Conservation (phyloP, 179 eudicot genomes). For the Silene vulgaris region DNA sequence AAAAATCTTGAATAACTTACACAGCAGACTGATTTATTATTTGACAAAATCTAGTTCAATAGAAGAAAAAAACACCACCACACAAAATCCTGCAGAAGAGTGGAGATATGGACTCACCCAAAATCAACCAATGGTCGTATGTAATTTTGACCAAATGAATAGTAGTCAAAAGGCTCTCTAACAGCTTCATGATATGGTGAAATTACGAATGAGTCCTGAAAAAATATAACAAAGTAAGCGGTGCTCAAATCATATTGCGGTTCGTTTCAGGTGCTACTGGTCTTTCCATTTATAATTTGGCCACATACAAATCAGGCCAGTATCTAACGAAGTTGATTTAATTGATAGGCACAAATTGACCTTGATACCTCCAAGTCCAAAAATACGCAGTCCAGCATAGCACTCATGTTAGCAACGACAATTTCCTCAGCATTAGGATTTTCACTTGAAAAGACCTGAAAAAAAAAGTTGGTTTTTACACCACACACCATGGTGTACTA, state of each 20-base stretch:
- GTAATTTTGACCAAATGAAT: conserved; percentile 76
- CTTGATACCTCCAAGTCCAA: conserved; percentile 71
- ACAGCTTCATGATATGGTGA: conserved; percentile 79
- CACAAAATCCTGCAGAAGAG: conserved; percentile 11
- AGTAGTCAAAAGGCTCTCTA: conserved; percentile 87
- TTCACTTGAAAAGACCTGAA: conserved; percentile 78
- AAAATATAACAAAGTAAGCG: conserved; percentile 24
- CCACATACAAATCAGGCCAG: neutral
- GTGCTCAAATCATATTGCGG: neutral
- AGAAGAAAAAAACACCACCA: neutral
- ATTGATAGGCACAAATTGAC: conserved; percentile 20
- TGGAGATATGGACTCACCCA: conserved; percentile 45
- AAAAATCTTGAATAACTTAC: neutral
- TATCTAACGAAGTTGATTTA: conserved; percentile 16
- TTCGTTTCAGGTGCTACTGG: neutral
- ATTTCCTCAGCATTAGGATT: conserved; percentile 62
- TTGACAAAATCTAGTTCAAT: neutral
- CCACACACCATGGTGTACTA: neutral
- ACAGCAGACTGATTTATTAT: neutral
- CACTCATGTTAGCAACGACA: conserved; percentile 77
- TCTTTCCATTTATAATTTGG: neutral
- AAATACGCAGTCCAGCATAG: conserved; percentile 62
- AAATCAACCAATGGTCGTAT: conserved; percentile 82
- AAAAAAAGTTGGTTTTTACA: conserved; percentile 16
- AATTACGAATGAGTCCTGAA: conserved; percentile 83